Evolutionary conservation across 306 rosid species (phyloP), one percentile per base, ranked within the genome.

Genomic region (Glycyrrhiza uralensis): DNA sequence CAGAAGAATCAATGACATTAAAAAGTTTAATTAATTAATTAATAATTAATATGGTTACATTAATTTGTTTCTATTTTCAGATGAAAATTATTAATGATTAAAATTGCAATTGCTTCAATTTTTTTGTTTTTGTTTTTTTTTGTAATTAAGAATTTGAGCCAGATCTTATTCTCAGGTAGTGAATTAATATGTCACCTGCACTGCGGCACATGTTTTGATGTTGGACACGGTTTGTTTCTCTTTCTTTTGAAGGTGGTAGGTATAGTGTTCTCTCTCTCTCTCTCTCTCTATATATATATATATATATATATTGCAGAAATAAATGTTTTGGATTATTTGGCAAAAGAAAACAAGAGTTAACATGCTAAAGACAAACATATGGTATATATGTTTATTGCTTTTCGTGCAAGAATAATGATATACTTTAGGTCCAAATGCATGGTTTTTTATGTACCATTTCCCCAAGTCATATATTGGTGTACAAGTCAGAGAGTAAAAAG

Each of bases 381-480:
- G 74, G 71, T 85, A 71, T 7, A 61, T 66, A 23, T 66, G 13
- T 14, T 30, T 13, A 39, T 81, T 66, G 33, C 78, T 88, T 81
- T 70, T 46, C 88, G 80, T 85, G 79, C 85, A 82, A 78, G 86
- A 76, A 41, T 60, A 55, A 30, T 29, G 38, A 42, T 41, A 65
- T 19, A n/a, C n/a, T 66, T 67, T 13, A 20, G 23, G 69, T 76
- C 61, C 50, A 55, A 45, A 66, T 30, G 11, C 32, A 19, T 44
- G 22, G n/a, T 54, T 65, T 33, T 52, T 28, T 28, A 15, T 36
- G 20, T 41, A 41, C 18, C 42, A 26, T 56, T 54, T 33, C 6
- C 22, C 36, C 28, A 36, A 29, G 29, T 62, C 30, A 45, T 58
- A 45, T 30, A 47, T 69, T 50, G 35, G 46, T 49, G 26, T 49